Conservation (phyloP, 1,284 basidiomycete genomes). For the Tilletia walkeri region DNA sequence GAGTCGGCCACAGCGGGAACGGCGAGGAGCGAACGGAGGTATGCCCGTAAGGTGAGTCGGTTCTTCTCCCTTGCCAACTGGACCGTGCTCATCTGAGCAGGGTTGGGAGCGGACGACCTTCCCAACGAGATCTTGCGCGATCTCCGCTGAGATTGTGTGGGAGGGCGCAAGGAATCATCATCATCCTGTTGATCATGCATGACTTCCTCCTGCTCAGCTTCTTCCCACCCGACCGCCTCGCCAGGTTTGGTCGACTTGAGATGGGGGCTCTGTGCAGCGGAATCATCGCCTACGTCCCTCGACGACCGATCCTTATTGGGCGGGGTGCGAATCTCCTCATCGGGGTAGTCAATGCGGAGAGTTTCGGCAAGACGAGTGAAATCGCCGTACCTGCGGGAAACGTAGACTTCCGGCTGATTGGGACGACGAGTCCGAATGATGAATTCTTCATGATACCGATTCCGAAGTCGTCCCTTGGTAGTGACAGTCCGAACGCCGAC, state of each 20-base stretch:
- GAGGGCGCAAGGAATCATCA: not conserved
- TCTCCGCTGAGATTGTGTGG: not conserved
- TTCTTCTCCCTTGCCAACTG: conserved; percentile 73
- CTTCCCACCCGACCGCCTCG: conserved; percentile 1
- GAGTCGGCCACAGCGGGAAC: conserved; percentile 75
- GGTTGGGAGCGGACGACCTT: conserved; percentile 13
- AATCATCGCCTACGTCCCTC: not conserved
- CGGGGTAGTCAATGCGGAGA: conserved; percentile 53
- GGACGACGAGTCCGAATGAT: conserved; percentile 81
- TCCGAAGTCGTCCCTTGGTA: conserved; percentile 43
- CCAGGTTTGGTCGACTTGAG: not conserved
- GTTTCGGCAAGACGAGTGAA: conserved; percentile 63
- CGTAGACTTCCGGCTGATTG: conserved; percentile 73
- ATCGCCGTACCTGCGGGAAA: conserved; percentile 90
- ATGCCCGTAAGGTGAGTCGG: conserved; percentile 85
- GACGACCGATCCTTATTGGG: conserved; percentile 66
- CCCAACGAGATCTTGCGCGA: not conserved
- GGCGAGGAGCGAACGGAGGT: conserved; percentile 74
- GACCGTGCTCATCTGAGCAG: conserved; percentile 43
- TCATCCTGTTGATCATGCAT: not conserved
- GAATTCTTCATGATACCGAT: conserved; percentile 66
- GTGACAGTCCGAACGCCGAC: conserved; percentile 44
- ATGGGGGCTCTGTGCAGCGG: not conserved
- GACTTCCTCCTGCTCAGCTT: conserved; percentile 9
- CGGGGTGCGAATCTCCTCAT: conserved; percentile 72